phyloP scores from a whole-genome alignment of 495 filamentous ascomycete species.

The Entonaema liquescens region DNA sequence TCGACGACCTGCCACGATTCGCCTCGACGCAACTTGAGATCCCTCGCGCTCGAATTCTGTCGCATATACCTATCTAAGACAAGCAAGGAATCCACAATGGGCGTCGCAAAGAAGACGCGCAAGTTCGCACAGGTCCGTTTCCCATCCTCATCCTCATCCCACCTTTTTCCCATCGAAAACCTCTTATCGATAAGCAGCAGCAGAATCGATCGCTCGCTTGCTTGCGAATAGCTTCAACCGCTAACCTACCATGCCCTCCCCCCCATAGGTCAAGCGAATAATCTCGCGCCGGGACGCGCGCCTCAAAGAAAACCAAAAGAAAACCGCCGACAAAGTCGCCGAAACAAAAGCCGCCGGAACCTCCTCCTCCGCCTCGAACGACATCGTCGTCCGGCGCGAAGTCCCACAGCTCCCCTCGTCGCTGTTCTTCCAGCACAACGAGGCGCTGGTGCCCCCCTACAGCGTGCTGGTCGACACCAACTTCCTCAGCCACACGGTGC shows the following conservation, averaged over 20 bases:
- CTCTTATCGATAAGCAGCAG: conserved; percentile 39
- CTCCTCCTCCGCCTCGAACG: conserved; percentile 46
- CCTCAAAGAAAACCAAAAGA: conserved; percentile 62
- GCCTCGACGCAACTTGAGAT: not conserved
- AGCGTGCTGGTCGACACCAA: conserved; percentile 88
- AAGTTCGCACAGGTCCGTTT: conserved; percentile 58
- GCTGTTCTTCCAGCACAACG: conserved; percentile 96
- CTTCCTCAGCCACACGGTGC: conserved; percentile 90
- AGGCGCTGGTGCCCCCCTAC: conserved; percentile 89
- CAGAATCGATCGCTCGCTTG: not conserved
- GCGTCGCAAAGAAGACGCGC: conserved; percentile 68
- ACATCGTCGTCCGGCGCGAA: conserved; percentile 70
- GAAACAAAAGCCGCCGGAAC: conserved; percentile 61
- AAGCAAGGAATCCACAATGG: conserved; percentile 56
- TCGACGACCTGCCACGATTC: no score
- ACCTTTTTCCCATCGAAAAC: not conserved
- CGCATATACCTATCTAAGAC: not conserved
- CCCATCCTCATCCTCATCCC: no score
- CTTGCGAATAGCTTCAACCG: conserved; percentile 1
- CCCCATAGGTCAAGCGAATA: conserved; percentile 64
- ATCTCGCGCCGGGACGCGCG: conserved; percentile 70
- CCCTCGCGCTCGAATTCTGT: not conserved
- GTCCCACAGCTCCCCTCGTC: conserved; percentile 81
- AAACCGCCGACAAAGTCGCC: conserved; percentile 61
- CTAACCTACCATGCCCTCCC: not conserved